These are phyloP conservation scores for Exophiala bonariae DNA, from an alignment of 2,329 filamentous ascomycete species.

Conservation along the genomic window DNA sequence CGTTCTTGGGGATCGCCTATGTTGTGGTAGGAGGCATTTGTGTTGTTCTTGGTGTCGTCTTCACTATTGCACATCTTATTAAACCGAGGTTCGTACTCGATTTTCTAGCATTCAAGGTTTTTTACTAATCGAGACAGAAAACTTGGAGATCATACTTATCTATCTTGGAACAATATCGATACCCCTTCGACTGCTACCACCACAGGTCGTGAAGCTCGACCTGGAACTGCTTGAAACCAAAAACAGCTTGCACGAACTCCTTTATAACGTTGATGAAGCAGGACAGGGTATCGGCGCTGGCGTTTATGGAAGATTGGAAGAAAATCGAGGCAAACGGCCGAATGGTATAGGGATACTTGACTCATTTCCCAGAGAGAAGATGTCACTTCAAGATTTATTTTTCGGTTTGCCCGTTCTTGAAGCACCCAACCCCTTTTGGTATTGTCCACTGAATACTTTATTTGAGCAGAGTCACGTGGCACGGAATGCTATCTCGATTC, in stretches of 20 bases:
- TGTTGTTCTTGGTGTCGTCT: constrained; percentile 81
- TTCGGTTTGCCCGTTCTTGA: constrained; percentile 1
- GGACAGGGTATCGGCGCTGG: constrained; percentile 13
- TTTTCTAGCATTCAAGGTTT: not conserved
- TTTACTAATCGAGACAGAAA: constrained; percentile 60
- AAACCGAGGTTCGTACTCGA: constrained; percentile 70
- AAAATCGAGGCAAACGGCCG: not conserved
- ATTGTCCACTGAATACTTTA: not conserved
- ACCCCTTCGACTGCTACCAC: constrained; percentile 54
- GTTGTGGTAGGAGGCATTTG: constrained; percentile 91
- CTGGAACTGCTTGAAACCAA: constrained; percentile 29
- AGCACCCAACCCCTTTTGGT: too few relatives aligned
- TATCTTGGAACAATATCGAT: constrained; percentile 91
- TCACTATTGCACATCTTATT: constrained; percentile 87
- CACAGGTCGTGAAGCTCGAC: constrained; percentile 57
- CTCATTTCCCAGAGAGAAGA: too few relatives aligned
- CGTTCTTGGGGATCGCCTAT: constrained; percentile 95
- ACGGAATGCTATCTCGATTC: too few relatives aligned
- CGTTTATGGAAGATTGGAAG: constrained; percentile 14
- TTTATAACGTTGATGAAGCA: constrained; percentile 18
- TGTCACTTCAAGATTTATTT: not conserved
- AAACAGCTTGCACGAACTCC: constrained; percentile 7
- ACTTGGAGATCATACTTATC: constrained; percentile 95
- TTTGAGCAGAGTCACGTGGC: not conserved
- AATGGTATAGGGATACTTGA: too few relatives aligned